phyloP scores from a whole-genome alignment of 495 filamentous ascomycete species.

The Aspergillus bridgeri region DNA sequence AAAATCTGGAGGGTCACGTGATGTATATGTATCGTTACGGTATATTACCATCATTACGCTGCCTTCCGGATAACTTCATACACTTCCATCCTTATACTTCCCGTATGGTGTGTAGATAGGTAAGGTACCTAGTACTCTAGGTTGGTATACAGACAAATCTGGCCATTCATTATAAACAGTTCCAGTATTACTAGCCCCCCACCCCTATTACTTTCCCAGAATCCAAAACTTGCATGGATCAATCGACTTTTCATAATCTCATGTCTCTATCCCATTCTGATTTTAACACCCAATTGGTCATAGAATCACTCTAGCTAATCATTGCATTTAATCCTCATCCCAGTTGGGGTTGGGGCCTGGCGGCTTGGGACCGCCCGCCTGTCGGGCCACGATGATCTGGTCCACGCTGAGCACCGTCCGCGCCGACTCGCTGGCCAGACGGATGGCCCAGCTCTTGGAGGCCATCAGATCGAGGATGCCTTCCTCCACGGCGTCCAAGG shows the following conservation, averaged over 20 bases:
- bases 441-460: constrained; percentile 93
- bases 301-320: neutral
- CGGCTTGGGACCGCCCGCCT: constrained; percentile 95
- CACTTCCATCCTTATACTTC: too few relatives aligned
- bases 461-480: constrained; percentile 90
- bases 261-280: constrained; percentile 22
- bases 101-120: too few relatives aligned
- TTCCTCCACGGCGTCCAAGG: constrained; percentile 80
- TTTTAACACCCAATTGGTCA: neutral
- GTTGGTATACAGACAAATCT: too few relatives aligned
- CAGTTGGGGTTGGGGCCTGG: constrained; percentile 94
- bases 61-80: too few relatives aligned
- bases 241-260: constrained; percentile 19
- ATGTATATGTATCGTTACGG: neutral
- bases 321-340: constrained; percentile 79
- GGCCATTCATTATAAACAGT: neutral
- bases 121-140: too few relatives aligned
- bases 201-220: constrained; percentile 3
- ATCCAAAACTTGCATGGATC: neutral
- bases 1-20: constrained; percentile 44
- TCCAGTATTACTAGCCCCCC: neutral
- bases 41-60: neutral
- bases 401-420: constrained; percentile 95
- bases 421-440: constrained; percentile 90
- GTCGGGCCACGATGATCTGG: constrained; percentile 97